Evolutionary conservation across 306 rosid species (phyloP).

Genomic region (Glycine latifolia): DNA sequence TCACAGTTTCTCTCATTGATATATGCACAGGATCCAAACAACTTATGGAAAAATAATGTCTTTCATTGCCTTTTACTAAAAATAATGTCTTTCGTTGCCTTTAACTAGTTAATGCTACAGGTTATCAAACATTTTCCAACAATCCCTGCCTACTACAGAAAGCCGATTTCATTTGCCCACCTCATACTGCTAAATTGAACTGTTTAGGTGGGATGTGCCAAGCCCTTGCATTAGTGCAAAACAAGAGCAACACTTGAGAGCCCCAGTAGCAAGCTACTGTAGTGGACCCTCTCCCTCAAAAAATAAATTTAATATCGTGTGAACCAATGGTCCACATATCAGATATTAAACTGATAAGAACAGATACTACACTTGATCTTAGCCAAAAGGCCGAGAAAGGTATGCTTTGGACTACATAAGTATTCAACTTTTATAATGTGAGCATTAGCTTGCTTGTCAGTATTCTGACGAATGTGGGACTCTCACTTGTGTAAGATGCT

Average conservation of each 20-base stretch:
- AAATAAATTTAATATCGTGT: slow-evolving; percentile 35
- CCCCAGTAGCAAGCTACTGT: slow-evolving; percentile 18
- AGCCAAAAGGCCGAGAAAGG: slow-evolving; percentile 50
- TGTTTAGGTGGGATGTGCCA: background rate
- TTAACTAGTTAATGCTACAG: too few relatives aligned
- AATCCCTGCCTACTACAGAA: too few relatives aligned
- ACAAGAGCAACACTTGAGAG: background rate
- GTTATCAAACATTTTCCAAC: background rate
- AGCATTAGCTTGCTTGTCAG: background rate
- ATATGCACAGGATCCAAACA: too few relatives aligned
- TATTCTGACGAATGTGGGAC: slow-evolving; percentile 1
- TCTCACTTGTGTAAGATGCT: background rate
- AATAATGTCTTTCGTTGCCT: too few relatives aligned
- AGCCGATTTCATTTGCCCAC: too few relatives aligned
- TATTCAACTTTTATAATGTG: background rate
- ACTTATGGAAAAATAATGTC: too few relatives aligned
- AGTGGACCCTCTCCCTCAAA: background rate
- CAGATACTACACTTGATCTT: slow-evolving; percentile 54
- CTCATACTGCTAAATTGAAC: background rate
- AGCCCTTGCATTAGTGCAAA: background rate
- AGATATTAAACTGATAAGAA: slow-evolving; percentile 50
- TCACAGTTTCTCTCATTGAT: too few relatives aligned
- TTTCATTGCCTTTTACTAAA: too few relatives aligned
- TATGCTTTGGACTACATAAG: accelerated
- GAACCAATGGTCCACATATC: slow-evolving; percentile 32